Evolutionary conservation across 2,329 filamentous ascomycete genomes (phyloP).

Genomic region (Hypoxylon sp.): DNA sequence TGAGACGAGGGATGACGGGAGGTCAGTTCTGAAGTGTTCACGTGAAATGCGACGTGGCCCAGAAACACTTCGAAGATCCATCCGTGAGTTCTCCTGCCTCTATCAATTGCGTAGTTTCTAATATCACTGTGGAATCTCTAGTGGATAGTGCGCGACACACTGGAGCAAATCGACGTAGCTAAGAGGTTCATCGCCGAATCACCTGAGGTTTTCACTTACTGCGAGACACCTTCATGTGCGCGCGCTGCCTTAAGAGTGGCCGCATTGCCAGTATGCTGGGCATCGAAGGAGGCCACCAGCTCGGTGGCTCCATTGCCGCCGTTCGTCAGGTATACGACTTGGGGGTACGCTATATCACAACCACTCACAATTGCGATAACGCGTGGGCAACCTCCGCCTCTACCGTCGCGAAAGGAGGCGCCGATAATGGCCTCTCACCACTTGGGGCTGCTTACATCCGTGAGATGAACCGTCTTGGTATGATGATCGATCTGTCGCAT

Average conservation of each 20-base stretch:
- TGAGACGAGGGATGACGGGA: constrained; percentile 40
- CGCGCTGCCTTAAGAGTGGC: constrained; percentile 49
- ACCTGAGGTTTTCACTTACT: constrained; percentile 44
- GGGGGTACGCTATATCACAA: constrained; percentile 54
- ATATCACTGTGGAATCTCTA: neutral
- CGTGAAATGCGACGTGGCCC: constrained; percentile 34
- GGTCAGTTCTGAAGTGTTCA: constrained; percentile 46
- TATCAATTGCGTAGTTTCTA: constrained; percentile 27
- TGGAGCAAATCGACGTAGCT: constrained; percentile 54
- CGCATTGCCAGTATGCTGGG: constrained; percentile 54
- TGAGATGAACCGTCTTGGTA: constrained; percentile 55
- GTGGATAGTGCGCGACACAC: constrained; percentile 40
- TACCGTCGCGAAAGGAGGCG: constrained; percentile 44
- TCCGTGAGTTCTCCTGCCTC: constrained; percentile 14
- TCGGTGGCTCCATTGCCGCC: constrained; percentile 51
- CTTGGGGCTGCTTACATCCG: constrained; percentile 47
- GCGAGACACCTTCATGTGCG: constrained; percentile 46
- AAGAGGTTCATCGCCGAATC: constrained; percentile 49
- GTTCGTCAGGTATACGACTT: constrained; percentile 53
- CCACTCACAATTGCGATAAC: constrained; percentile 54
- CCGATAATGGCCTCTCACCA: constrained; percentile 43
- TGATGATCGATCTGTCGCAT: constrained; percentile 52
- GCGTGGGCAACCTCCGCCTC: constrained; percentile 49
- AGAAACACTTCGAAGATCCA: constrained; percentile 38
- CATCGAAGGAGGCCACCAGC: constrained; percentile 54